Evolutionary conservation across 169 alveolate genomes (phyloP), one percentile per base, ranked within the genome.

Genomic region (Condylostoma magnum): DNA sequence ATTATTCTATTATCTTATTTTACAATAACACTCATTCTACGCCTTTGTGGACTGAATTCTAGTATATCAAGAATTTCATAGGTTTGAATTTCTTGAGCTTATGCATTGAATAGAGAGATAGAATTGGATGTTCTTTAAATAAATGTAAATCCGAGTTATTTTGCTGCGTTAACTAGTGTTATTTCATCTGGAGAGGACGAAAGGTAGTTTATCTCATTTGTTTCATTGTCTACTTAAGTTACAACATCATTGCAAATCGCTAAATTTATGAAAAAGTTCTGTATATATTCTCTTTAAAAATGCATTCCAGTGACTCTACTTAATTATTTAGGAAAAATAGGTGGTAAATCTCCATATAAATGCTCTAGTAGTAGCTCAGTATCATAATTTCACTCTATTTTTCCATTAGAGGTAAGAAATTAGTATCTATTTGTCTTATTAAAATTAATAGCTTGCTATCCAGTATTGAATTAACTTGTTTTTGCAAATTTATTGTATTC

Each of bases 161-260:
- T 63, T 25, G 94, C 93, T 6, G 90, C 87, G 50, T 86, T 84
- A 2, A 91, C 91, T 25, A 91, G 63, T 50, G 91, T 83, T 10
- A 88, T 84, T 79, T 91, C 96, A 79, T 91, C 96, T 0, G 96
- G 96, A 1, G 95, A 88, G 20, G 87, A 55, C 0, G 95, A 92
- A 52, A 76, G 30, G 63, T 84, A 91, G 67, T 60, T 51, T 22
- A 81, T 57, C 31, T 68, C 67, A 2, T 77, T 58, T 28, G 60
- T 69, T 33, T 57, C 53, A 1, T 43, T 10, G 48, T 73, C 36
- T 37, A 72, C 69, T 50, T 78, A 52, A 69, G 73, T 44, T 4
- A 87, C 77, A 0, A 80, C 84, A 33, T 87, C 90, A 47, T 84
- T 87, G 41, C 91, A 84, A 6, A 84, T 30, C 15, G 69, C 57